Conservation (phyloP, 371 early-diverging fungal genomes). For the Massospora cicadina region DNA sequence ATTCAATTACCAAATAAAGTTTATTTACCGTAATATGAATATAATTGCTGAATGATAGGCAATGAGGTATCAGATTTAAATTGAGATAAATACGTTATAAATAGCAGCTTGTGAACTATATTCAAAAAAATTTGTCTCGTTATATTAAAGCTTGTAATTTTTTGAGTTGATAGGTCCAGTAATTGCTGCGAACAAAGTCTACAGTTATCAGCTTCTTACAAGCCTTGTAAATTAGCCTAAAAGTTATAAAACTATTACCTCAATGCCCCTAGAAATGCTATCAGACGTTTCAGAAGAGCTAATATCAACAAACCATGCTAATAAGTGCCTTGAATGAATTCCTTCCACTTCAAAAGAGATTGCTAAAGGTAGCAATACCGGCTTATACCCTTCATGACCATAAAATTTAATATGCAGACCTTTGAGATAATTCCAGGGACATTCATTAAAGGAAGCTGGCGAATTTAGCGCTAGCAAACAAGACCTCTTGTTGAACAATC, state of each 20-base stretch:
- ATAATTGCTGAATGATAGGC: no score
- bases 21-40: no score
- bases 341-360: background rate
- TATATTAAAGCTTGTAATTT: background rate
- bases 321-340: background rate
- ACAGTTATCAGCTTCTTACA: background rate
- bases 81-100: no score
- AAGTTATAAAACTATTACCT: slow-evolving; percentile 1
- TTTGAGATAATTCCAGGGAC: slow-evolving; percentile 3
- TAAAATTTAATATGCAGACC: background rate
- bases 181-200: slow-evolving; percentile 7
- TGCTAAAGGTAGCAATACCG: background rate
- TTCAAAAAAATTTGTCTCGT: no score
- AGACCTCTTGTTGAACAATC: slow-evolving; percentile 35
- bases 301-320: slow-evolving; percentile 8
- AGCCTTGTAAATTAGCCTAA: background rate
- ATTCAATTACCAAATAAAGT: no score
- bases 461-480: slow-evolving; percentile 20
- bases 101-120: no score
- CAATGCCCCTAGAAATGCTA: background rate
- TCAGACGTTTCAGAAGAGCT: background rate
- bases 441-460: slow-evolving; percentile 7
- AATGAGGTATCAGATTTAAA: no score
- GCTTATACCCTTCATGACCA: background rate
- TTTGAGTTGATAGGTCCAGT: slow-evolving; percentile 1